Evolutionary conservation across 1,284 basidiomycete species (phyloP), one percentile per base, ranked within the genome.

Genomic region (Vanrija sp.): DNA sequence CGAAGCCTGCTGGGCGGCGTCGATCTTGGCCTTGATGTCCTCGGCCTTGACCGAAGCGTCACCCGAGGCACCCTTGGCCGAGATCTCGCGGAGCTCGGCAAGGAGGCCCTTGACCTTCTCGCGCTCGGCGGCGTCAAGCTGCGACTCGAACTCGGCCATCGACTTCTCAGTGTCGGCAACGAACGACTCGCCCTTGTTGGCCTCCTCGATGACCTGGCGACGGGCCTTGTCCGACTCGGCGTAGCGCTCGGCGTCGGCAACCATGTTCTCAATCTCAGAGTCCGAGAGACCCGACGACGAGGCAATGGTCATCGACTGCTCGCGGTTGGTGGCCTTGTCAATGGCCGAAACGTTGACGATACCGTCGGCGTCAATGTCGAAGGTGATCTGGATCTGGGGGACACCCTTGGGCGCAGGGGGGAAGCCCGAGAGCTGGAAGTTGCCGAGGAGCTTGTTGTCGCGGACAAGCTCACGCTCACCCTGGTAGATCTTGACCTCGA

Each of bases 371-470:
- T 98, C 94, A 62, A 98, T 97, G 78, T 98, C 95, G 73, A 98
- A 98, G 56, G 92, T 96, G 77, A 98, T 97, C 77, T 96, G 92
- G 66, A 98, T 93, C 78, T 98, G 95, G 64, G 95, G 95, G 57
- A 98, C 87, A 78, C 95, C 95, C 81, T 97, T 96, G 62, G 94
- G 71, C 16, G 94, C 95, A 39, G 95, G 95, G 41, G 95, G 95
- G 61, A 98, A 93, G 53, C 95, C 94, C 58, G 92, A 89, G 59
- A 98, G 87, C 81, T 97, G 94, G 86, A 98, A 98, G 82, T 97
- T 96, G 63, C 95, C 96, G 62, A 98, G 87, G n/a, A 98, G 79
- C 81, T 98, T 98, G 87, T 98, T 98, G 81, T 98, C 94, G 51
- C 88, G 82, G 47, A 71, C 68, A 41, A 98, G 85, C 77, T 97